Base-by-base conservation (phyloP, 768 basidiomycete genomes). In the Phallus indusiatus region DNA sequence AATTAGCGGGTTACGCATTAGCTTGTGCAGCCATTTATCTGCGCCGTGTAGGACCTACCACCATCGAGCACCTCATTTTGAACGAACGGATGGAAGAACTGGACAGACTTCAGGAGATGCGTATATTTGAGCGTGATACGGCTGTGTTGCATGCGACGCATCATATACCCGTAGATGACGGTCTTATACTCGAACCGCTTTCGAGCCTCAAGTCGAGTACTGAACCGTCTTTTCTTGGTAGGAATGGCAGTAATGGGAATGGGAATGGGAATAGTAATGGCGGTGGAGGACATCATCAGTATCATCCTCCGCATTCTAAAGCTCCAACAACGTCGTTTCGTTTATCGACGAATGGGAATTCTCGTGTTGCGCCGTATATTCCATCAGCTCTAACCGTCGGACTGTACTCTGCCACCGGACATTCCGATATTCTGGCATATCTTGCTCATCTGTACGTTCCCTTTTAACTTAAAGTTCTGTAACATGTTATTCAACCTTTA, bases 361-460 rank as follows among this genome's bases (percentile, higher is more conserved):
- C 52, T 21, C 35, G 53, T 34, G 18, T 52, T 7, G 55, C 56
- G n/a, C 10, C 21, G 10, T 47, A 34, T 53, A 24, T 57, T 7
- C 61, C 57, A 14, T 61, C 62, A 20, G 61, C 62, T 4, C 17
- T 18, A 11, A 24, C 55, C 14, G 55, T 61, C 28, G 50, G 61
- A 56, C 34, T 61, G 14, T 54, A 55, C 14, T 47, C 55, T 14
- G 51, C 47, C 0, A 22, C 54, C 36, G 36, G 16, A 16, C 16
- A 16, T n/a, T 54, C 46, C 17, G 56, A 53, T 28, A 53, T 61
- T 14, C 24, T 55, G 50, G 21, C 61, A 58, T 24, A 24, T 57
- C 3, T 61, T 49, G 42, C 61, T 55, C 21, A 62, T 62, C 36
- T 55, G 61, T 54, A 62, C 59, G 56, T 49, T 64, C 24, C 57